Conservation (phyloP, 1,284 basidiomycete genomes). For the Boletus semigastroideus region DNA sequence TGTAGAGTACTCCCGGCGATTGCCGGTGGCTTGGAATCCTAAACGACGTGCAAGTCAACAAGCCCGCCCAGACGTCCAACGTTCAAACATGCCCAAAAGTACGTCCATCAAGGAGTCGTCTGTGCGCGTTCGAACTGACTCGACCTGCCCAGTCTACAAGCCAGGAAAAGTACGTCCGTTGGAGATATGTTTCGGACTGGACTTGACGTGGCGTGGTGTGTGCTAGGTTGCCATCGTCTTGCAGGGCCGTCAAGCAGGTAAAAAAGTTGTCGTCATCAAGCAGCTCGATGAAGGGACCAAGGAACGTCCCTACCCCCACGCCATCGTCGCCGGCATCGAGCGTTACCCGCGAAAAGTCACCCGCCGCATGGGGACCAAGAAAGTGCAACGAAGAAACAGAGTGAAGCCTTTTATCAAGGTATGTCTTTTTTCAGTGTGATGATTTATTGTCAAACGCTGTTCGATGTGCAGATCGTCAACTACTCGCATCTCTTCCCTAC, state of each 20-base stretch:
- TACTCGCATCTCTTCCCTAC: constrained; percentile 98
- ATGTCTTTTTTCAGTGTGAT: constrained; percentile 29
- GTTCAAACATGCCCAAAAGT: constrained; percentile 37
- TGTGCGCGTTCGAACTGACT: constrained; percentile 28
- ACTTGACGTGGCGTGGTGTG: constrained; percentile 7
- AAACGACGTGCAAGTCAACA: constrained; percentile 11
- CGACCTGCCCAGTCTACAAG: constrained; percentile 75
- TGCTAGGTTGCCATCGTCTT: constrained; percentile 88
- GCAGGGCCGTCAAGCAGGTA: constrained; percentile 94
- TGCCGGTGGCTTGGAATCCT: constrained; percentile 32
- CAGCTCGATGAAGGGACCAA: constrained; percentile 87
- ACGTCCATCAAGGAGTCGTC: not conserved
- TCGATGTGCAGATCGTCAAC: constrained; percentile 70
- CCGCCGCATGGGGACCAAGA: constrained; percentile 95
- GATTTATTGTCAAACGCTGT: not conserved
- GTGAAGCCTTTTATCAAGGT: constrained; percentile 99
- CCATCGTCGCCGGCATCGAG: constrained; percentile 94
- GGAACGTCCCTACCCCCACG: constrained; percentile 91
- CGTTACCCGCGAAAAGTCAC: constrained; percentile 96
- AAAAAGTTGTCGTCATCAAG: constrained; percentile 90
- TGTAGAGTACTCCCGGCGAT: constrained; percentile 26
- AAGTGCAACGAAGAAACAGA: constrained; percentile 85
- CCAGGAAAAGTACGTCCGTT: constrained; percentile 81
- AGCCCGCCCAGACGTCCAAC: constrained; percentile 27
- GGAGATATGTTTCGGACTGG: not conserved